Evolutionary conservation across 257 asterid genomes (phyloP).

Genomic region (Misopates orontium): DNA sequence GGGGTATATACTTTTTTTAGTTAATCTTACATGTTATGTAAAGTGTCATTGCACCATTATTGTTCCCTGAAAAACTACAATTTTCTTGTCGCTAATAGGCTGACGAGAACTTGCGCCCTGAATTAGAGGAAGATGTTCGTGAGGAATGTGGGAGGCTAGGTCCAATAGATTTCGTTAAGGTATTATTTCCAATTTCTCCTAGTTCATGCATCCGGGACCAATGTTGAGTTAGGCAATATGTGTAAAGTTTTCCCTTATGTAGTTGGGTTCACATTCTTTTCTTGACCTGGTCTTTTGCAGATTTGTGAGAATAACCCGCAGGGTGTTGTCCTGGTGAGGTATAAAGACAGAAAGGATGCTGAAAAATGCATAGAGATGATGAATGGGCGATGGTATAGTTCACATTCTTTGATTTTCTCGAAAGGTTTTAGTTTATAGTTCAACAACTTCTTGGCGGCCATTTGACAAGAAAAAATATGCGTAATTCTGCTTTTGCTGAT

Average conservation of each 20-base stretch:
- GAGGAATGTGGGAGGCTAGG: conserved; percentile 91
- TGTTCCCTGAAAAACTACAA: conserved; percentile 10
- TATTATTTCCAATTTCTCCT: conserved; percentile 33
- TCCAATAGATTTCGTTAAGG: conserved; percentile 84
- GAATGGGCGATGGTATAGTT: conserved; percentile 85
- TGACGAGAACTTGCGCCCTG: conserved; percentile 68
- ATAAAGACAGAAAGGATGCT: conserved; percentile 76
- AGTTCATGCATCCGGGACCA: neutral
- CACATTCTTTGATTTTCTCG: conserved; percentile 14
- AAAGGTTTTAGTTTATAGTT: neutral
- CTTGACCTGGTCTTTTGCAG: conserved; percentile 39
- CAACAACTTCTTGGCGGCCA: neutral
- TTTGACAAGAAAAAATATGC: neutral
- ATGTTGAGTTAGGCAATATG: neutral
- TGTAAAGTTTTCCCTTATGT: conserved; percentile 11
- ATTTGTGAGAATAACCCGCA: conserved; percentile 91
- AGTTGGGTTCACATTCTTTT: neutral
- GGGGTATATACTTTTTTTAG: neutral
- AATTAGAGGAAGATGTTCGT: conserved; percentile 76
- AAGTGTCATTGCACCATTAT: neutral
- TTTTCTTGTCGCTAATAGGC: conserved; percentile 44
- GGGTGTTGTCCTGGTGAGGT: conserved; percentile 86
- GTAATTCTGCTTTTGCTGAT: conserved; percentile 1
- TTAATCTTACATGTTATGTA: neutral
- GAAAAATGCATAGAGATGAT: conserved; percentile 83